Base-by-base conservation (phyloP, 2,329 filamentous ascomycete genomes). In the Hypoxylon sp. region DNA sequence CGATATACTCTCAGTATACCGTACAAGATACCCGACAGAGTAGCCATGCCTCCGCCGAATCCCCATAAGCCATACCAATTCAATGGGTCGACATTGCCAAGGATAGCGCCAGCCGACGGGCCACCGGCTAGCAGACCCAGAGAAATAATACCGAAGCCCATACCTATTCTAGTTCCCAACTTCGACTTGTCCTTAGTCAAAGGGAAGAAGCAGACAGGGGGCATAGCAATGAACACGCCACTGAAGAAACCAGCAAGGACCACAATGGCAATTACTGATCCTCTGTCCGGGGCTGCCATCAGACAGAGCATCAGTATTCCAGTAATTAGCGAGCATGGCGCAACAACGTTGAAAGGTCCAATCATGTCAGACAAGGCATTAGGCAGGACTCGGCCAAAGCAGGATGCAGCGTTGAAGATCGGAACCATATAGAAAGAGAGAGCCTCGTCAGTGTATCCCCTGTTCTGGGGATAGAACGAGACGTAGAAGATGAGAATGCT, bases 401-500 rank as follows among this genome's bases (percentile, higher is more conserved):
- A 76, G 2, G 77, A 80, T 11, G 74, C 80, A 2, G 79, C 80
- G 64, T 82, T 82, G 33, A 81, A 74, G 52, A 81, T 81, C 5
- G 80, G 75, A 1, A 81, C 76, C 19, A 82, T 72, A 68, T 82
- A 81, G 71, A 81, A 81, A 0, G 70, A 73, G 71, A 24, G 73
- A 65, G 33, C 78, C 3, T 63, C 22, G 13, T 70, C 58, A 8
- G 66, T 70, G 35, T 73, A 52, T n/a, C 67, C 66, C 29, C 57
- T 59, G 29, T 68, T 61, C 24, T 65, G 26, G 6, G 66, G 53
- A 69, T 78, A 81, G n/a, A 72, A 77, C 1, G 75, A 74, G 59
- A 84, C 73, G 60, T 83, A 84, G 71, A 82, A 84, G 67, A 83
- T 83, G 0, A 81, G 80, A 53, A 84, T 81, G 58, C 83, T 84